These are phyloP conservation scores for Neurospora intermedia DNA, from an alignment of 495 filamentous ascomycete genomes.

Conservation along the genomic window DNA sequence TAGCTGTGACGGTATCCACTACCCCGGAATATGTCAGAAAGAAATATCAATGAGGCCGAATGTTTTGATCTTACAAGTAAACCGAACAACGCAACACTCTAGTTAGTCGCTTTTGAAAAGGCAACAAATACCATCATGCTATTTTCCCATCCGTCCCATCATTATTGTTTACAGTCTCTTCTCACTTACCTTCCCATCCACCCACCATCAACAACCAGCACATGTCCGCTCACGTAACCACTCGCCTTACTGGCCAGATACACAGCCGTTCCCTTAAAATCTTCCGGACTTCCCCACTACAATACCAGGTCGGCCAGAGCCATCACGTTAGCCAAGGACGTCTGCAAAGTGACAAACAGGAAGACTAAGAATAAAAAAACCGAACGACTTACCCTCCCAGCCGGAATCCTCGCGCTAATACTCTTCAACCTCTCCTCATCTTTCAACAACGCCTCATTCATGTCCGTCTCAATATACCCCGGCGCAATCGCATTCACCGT, in stretches of 20 bases:
- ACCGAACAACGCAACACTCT: background rate
- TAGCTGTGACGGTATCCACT: background rate
- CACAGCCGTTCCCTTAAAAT: conserved; percentile 78
- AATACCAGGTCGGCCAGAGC: background rate
- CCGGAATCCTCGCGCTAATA: conserved; percentile 76
- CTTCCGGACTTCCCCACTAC: conserved; percentile 72
- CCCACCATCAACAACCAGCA: conserved; percentile 78
- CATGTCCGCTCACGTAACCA: conserved; percentile 71
- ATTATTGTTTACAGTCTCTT: background rate
- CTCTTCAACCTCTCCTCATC: conserved; percentile 56
- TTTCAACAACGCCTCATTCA: conserved; percentile 76
- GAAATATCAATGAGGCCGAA: background rate
- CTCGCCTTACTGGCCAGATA: conserved; percentile 69
- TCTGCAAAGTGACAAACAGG: background rate
- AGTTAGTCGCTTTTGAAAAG: background rate
- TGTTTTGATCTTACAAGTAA: background rate
- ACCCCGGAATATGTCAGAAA: background rate
- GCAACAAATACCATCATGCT: background rate
- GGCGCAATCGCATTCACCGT: conserved; percentile 74
- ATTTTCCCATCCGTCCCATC: background rate
- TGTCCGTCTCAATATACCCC: conserved; percentile 80
- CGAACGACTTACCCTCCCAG: conserved; percentile 40
- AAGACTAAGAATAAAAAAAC: too few species aligned
- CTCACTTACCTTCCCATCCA: conserved; percentile 74
- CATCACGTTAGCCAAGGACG: background rate